Conservation (phyloP, 495 filamentous ascomycete species). For the Saxispiralis lemnorum region DNA sequence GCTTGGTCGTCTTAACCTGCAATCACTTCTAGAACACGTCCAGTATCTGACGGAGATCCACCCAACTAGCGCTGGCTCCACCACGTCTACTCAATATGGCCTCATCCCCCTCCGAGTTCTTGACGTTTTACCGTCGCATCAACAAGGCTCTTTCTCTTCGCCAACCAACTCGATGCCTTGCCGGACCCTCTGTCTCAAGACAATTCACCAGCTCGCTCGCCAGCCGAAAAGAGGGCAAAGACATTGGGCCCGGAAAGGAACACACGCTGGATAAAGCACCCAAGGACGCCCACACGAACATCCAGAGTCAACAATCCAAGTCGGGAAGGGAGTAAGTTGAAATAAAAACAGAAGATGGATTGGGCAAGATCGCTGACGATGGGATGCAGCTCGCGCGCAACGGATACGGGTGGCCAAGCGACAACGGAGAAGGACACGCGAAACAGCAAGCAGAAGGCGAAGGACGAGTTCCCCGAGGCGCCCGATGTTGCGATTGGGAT, state of each 20-base stretch:
- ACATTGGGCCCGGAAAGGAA: not conserved
- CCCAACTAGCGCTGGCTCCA: not conserved
- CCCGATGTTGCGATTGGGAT: conserved; percentile 50
- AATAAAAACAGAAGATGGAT: too few relatives aligned
- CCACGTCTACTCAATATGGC: conserved; percentile 6
- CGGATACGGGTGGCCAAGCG: conserved; percentile 18
- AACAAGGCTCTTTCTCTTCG: conserved; percentile 2
- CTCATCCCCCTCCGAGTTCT: conserved; percentile 18
- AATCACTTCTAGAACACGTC: too few relatives aligned
- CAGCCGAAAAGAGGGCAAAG: not conserved
- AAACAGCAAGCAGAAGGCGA: conserved; percentile 33
- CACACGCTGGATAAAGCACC: not conserved
- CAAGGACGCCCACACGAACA: not conserved
- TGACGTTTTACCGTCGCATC: conserved; percentile 17
- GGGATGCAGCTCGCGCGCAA: conserved; percentile 19
- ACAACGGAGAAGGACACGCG: conserved; percentile 29
- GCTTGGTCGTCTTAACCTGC: too few relatives aligned
- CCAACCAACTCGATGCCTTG: not conserved
- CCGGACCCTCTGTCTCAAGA: not conserved
- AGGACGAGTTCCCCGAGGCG: conserved; percentile 46
- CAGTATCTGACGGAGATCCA: too few relatives aligned
- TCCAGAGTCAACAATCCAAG: not conserved
- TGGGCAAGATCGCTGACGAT: not conserved
- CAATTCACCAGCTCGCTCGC: not conserved
- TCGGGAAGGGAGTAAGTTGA: conserved; percentile 3